phyloP scores from a whole-genome alignment of 345 rosid genomes.

The Erodium maritimum region DNA sequence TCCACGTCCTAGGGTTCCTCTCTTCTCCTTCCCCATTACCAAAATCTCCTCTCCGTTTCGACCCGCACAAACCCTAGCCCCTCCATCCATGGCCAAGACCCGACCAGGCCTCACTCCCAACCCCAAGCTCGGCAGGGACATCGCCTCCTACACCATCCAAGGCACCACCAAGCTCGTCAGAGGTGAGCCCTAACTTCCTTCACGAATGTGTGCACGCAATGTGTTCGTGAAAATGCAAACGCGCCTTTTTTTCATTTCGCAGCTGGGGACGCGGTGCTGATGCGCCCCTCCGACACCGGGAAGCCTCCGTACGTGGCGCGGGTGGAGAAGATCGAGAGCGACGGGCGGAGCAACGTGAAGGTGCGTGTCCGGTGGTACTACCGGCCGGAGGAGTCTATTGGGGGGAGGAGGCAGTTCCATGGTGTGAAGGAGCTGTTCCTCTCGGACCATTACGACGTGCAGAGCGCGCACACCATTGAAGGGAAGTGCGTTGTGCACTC shows the following conservation, averaged over 20 bases:
- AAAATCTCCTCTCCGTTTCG: neutral
- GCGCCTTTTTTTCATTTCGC: neutral
- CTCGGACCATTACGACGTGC: neutral
- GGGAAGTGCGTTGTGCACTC: neutral
- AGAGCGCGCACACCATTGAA: neutral
- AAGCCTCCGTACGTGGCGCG: neutral
- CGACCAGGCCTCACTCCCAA: neutral
- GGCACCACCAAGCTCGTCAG: neutral
- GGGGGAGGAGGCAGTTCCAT: neutral
- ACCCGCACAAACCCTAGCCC: neutral
- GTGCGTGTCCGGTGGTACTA: no score
- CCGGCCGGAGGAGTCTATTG: neutral
- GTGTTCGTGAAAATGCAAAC: neutral
- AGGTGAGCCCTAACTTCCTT: neutral
- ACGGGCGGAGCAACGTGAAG: neutral
- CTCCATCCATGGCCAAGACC: neutral
- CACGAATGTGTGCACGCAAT: neutral
- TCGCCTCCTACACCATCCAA: neutral
- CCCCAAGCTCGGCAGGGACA: neutral
- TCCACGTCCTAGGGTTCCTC: no score
- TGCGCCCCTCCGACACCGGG: neutral
- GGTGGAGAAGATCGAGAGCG: neutral
- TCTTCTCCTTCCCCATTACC: neutral
- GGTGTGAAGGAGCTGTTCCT: neutral
- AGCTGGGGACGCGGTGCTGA: neutral